Evolutionary conservation across 208 protist species (phyloP).

Genomic region (Endotrypanum monterogeii): DNA sequence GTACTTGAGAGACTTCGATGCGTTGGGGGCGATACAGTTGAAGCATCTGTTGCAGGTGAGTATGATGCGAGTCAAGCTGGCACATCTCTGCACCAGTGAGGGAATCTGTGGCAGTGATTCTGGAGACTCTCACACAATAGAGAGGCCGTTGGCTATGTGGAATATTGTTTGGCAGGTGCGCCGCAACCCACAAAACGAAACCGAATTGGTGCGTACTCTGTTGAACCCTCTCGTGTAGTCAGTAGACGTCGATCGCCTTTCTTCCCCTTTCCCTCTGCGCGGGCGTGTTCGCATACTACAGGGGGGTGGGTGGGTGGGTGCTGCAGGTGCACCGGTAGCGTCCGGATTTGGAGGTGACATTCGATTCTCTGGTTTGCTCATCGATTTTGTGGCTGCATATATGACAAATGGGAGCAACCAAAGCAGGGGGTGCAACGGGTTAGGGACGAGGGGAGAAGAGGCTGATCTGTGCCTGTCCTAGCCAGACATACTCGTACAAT

Average conservation of each 20-base stretch:
- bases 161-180: slow-evolving; percentile 37
- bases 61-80: slow-evolving; percentile 36
- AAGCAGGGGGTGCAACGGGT: too few species aligned
- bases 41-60: slow-evolving; percentile 70
- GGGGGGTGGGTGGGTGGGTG: too few species aligned
- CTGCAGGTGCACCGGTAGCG: too few species aligned
- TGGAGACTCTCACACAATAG: background rate
- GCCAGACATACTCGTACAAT: background rate
- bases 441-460: background rate
- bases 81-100: background rate
- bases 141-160: slow-evolving; percentile 5
- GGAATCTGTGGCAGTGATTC: background rate
- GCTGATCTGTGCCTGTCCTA: background rate
- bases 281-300: too few species aligned
- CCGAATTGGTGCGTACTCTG: slow-evolving; percentile 22
- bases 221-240: slow-evolving; percentile 17
- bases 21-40: slow-evolving; percentile 19
- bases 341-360: too few species aligned
- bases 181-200: slow-evolving; percentile 17
- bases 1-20: slow-evolving; percentile 8
- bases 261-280: too few species aligned
- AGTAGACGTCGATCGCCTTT: too few species aligned
- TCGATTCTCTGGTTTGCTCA: too few species aligned
- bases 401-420: too few species aligned
- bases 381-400: too few species aligned